Conservation (phyloP, 2,329 filamentous ascomycete species). For the Orbilia javanica region DNA sequence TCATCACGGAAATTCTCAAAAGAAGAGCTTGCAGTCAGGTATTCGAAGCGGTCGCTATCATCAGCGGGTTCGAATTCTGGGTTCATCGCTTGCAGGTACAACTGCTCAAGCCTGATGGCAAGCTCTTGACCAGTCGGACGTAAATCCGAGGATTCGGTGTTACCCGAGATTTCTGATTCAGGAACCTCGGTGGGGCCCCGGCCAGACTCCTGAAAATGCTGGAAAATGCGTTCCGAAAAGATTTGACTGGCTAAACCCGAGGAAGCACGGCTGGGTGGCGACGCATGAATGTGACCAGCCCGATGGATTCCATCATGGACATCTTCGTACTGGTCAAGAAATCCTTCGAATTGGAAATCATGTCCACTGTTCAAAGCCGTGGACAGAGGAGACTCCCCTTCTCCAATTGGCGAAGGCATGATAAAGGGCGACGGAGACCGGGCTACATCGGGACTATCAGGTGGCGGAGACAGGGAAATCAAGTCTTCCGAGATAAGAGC, state of each 20-base stretch:
- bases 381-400: neutral
- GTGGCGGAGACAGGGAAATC: neutral
- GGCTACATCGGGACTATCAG: neutral
- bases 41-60: slow-evolving; percentile 3
- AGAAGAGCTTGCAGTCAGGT: neutral
- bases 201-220: slow-evolving; percentile 10
- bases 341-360: neutral
- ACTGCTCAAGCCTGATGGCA: neutral
- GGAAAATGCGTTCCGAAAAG: slow-evolving; percentile 7
- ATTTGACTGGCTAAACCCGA: slow-evolving; percentile 9
- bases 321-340: slow-evolving; percentile 11
- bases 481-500: neutral
- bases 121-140: slow-evolving; percentile 9
- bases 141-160: neutral
- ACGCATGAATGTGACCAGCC: neutral
- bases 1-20: neutral
- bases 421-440: slow-evolving; percentile 20
- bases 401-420: slow-evolving; percentile 14
- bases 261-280: slow-evolving; percentile 6
- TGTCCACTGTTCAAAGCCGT: neutral
- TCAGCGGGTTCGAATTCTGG: neutral
- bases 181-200: neutral
- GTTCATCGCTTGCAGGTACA: neutral
- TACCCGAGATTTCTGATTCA: neutral
- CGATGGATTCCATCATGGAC: neutral